Percentiles rank a stretch among this genome's conserved stretches.
phyloP scores from a whole-genome alignment of 805 yeast genomes.

The Tetrapisispora nanseiensis region DNA sequence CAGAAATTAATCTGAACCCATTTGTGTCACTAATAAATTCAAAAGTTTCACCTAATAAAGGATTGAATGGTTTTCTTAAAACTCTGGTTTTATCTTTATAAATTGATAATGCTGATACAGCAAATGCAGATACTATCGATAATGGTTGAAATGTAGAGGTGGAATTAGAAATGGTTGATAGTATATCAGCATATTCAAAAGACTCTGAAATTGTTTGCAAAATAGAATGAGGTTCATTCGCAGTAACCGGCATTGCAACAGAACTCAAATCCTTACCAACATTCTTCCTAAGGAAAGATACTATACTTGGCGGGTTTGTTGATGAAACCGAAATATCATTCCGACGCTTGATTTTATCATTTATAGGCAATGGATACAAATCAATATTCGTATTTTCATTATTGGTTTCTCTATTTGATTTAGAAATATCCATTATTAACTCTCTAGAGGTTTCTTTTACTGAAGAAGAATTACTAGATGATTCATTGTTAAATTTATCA shows the following conservation, averaged over 20 bases:
- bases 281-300: constrained; percentile 73
- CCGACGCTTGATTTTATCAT: constrained; percentile 40
- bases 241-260: constrained; percentile 86
- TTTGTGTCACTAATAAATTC: constrained; percentile 81
- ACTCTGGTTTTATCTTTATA: constrained; percentile 67
- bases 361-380: constrained; percentile 51
- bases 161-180: constrained; percentile 43
- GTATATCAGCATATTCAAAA: constrained; percentile 62
- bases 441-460: not conserved
- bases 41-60: constrained; percentile 85
- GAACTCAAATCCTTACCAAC: constrained; percentile 85
- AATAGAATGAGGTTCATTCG: constrained; percentile 84
- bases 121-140: constrained; percentile 65
- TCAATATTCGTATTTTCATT: constrained; percentile 28
- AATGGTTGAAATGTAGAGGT: constrained; percentile 48
- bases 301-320: constrained; percentile 70
- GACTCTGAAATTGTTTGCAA: constrained; percentile 73
- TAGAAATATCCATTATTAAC: not conserved
- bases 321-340: constrained; percentile 47
- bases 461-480: not conserved
- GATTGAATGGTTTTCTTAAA: constrained; percentile 86
- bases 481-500: not conserved
- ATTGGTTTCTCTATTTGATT: not conserved
- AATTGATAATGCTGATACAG: constrained; percentile 62
- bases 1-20: constrained; percentile 65